Base-by-base conservation (phyloP, 2,329 filamentous ascomycete genomes). In the Delphinella strobiligena region DNA sequence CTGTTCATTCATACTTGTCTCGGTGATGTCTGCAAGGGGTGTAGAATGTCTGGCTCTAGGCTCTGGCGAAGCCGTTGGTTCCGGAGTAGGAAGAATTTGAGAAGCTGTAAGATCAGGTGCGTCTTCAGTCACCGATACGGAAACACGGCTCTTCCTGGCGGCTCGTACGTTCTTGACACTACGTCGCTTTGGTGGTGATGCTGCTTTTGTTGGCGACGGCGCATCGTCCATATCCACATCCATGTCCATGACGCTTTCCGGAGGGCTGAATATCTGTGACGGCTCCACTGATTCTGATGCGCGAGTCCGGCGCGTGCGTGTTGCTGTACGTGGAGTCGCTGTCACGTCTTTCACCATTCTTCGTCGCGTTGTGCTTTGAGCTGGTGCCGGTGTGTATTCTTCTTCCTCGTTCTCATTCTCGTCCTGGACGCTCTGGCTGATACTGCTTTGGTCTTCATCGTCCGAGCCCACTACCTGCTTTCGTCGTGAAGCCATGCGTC, bases 301-400 rank as follows among this genome's bases (percentile, higher is more conserved):
- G 54, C 63, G 59, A 47, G 72, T 56, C 50, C 66, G 61, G 50
- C 69, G 60, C 11, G 56, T 51, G 41, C 60, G 51, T 2, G 54
- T 52, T 11, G 63, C 61, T 44, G 52, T 51, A 44, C 51, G 60
- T 16, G 64, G 67, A 17, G 73, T 68, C 5, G 71, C 61, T 8
- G 65, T 53, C 4, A 66, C 62, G 4, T 67, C 64, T 3, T 16
- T 63, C 7, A 69, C 40, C 1, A 51, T 67, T 52, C 69, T 71
- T 42, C 70, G 63, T 47, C 72, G 65, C n/a, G 72, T 67, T 22
- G 68, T 74, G 34, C 65, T 68, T 43, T 71, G 72, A 40, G 72
- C 67, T 1, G 80, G 73, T 35, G 80, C 81, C 2, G 86, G 86
- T 33, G 81, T 82, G 53, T 87, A 91, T 36, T 93, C 84, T 36